Evolutionary conservation across 169 alveolate species (phyloP).

Genomic region (Plasmodium gonderi): DNA sequence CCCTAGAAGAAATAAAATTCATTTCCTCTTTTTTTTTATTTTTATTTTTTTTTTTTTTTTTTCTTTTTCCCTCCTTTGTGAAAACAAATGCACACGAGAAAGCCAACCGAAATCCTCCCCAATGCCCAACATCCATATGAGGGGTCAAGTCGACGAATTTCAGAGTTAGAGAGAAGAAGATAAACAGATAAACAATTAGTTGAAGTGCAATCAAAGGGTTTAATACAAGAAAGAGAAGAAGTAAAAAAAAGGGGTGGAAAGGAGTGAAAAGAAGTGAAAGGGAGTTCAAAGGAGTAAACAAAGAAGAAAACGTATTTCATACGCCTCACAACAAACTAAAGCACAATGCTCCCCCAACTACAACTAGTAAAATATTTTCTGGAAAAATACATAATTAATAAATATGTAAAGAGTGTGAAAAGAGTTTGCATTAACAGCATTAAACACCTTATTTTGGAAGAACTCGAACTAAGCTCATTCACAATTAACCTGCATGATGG

Average conservation of each 20-base stretch:
- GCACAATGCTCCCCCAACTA: not conserved
- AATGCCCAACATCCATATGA: not conserved
- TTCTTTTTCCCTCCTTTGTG: not conserved
- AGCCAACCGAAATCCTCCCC: not conserved
- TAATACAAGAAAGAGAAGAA: not conserved
- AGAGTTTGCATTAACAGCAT: constrained; percentile 2
- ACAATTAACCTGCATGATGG: not conserved
- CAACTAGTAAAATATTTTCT: not conserved
- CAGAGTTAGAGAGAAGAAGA: not conserved
- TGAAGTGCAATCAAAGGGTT: no score
- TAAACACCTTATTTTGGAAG: constrained; percentile 19
- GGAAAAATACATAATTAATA: not conserved
- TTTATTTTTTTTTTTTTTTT: not conserved
- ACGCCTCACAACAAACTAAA: no score
- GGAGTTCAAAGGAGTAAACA: not conserved
- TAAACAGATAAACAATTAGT: no score
- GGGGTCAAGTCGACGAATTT: not conserved
- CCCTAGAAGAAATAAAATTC: no score
- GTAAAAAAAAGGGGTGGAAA: not conserved
- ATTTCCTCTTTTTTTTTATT: not conserved
- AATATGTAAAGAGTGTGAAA: constrained; percentile 13
- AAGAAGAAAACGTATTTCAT: no score
- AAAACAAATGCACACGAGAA: not conserved
- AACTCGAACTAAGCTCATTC: constrained; percentile 2
- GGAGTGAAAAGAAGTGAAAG: not conserved